Base-by-base conservation (phyloP, 768 basidiomycete genomes). In the Rhodotorula diobovata region DNA sequence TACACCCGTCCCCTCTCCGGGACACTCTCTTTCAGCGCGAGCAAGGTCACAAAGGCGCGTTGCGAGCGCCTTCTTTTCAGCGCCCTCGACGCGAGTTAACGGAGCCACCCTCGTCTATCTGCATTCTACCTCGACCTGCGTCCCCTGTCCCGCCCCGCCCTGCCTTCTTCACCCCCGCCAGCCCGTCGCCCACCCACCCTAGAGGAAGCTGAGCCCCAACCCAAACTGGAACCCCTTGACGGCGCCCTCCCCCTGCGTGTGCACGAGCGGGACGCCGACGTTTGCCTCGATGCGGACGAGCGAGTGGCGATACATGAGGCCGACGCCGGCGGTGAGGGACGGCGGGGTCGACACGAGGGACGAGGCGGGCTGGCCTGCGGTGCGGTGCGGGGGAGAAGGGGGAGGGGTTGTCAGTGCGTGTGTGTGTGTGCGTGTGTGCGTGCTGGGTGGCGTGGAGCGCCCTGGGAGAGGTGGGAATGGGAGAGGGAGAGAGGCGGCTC, bases 251-350 rank as follows among this genome's bases (percentile, higher is more conserved):
- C 85, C 86, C 76, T 83, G 85, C 56, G 85, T 86, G 4, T 86
- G 85, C 6, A 88, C 84, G 7, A 96, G 82, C 11, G 93, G 93
- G 46, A 95, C 83, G 14, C 92, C 91, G 72, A 95, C 85, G 79
- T 94, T 95, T 68, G 91, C 83, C 80, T 96, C 93, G 37, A 92
- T 84, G n/a, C 93, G 84, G 30, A 91, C 84, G 10, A 90, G 89
- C 70, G 91, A 89, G 73, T 93, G 88, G 46, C 87, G 84, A 78
- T 93, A 94, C 43, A 94, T 85, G 25, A 96, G 81, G 8, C 93
- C 93, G 21, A 93, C 76, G 14, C 93, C 93, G 1, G 85, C 90
- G 6, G 90, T 89, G 58, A 94, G 81, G 0, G 90, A 90, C 0
- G 93, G 70, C 1, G 65, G 90, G 55, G 80, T 81, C 6, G 56